Evolutionary conservation across 257 asterid genomes (phyloP).

Genomic region (Ocimum tenuiflorum): DNA sequence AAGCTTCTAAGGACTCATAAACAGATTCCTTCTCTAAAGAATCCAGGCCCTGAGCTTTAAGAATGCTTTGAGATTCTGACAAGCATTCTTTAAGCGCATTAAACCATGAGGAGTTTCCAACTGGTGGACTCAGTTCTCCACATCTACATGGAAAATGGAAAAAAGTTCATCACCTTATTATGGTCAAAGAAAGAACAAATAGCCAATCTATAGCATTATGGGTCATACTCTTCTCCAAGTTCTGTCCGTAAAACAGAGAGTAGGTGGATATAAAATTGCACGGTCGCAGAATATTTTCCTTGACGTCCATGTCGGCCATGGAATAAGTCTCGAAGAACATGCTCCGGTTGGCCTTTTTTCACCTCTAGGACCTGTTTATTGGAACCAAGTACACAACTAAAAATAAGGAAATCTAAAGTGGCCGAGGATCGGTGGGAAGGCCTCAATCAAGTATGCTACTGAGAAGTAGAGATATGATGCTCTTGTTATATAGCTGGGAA

Average conservation of each 20-base stretch:
- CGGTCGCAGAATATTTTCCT: conserved; percentile 47
- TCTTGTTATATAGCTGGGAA: not conserved
- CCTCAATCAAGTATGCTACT: not conserved
- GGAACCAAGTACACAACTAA: not conserved
- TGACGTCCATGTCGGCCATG: conserved; percentile 55
- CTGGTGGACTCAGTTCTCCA: conserved; percentile 30
- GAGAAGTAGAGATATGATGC: not conserved
- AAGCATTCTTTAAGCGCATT: conserved; percentile 41
- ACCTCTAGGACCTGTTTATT: conserved; percentile 50
- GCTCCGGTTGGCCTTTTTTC: conserved; percentile 54
- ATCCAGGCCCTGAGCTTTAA: conserved; percentile 38
- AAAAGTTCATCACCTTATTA: not conserved
- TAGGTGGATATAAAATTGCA: conserved; percentile 51
- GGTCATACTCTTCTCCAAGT: conserved; percentile 50
- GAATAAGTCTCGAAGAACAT: conserved; percentile 56
- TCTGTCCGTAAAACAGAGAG: conserved; percentile 47
- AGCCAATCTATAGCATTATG: conserved; percentile 1
- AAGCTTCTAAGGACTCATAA: conserved; percentile 48
- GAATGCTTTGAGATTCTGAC: conserved; percentile 36
- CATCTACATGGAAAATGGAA: conserved; percentile 29
- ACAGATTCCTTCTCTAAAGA: conserved; percentile 34
- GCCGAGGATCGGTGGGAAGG: not conserved
- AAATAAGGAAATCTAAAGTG: conserved; percentile 8
- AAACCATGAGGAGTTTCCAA: conserved; percentile 51
- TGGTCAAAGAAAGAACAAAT: not conserved